A percentile compares a stretch with the other conserved stretches of the same genome.
Conservation (phyloP, 2,329 filamentous ascomycete species). For the Arthrobotrys conoides region DNA sequence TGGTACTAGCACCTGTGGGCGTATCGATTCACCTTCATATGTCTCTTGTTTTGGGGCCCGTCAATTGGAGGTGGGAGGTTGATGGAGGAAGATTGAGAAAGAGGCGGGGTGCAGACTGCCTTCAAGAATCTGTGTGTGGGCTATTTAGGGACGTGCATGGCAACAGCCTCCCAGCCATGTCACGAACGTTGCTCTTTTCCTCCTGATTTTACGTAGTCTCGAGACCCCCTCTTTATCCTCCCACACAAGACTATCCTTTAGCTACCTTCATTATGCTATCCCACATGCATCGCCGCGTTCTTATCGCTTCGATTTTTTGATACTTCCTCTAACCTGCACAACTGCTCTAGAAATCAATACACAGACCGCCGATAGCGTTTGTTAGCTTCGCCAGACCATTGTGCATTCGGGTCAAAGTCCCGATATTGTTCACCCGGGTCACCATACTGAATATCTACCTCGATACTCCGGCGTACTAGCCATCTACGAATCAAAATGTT, state of each 20-base stretch:
- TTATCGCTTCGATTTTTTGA: not conserved
- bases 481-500: conserved; percentile 76
- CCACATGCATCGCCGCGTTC: not conserved
- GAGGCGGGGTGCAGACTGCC: not conserved
- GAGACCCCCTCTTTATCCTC: not conserved
- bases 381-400: not conserved
- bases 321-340: not conserved
- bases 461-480: conserved; percentile 37
- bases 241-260: not conserved
- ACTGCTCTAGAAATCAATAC: not conserved
- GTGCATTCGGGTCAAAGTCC: not conserved
- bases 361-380: not conserved
- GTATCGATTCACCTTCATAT: not conserved
- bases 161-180: not conserved
- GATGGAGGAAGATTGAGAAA: not conserved
- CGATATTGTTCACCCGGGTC: not conserved
- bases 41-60: not conserved
- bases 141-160: not conserved
- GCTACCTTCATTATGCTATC: not conserved
- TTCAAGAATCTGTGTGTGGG: not conserved
- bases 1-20: not conserved
- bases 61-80: conserved; percentile 4
- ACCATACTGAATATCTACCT: not conserved
- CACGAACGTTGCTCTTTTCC: not conserved
- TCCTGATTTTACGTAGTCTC: conserved; percentile 3